Conservation (phyloP, 108 stramenopile genomes). For the Cylindrotheca closterium region DNA sequence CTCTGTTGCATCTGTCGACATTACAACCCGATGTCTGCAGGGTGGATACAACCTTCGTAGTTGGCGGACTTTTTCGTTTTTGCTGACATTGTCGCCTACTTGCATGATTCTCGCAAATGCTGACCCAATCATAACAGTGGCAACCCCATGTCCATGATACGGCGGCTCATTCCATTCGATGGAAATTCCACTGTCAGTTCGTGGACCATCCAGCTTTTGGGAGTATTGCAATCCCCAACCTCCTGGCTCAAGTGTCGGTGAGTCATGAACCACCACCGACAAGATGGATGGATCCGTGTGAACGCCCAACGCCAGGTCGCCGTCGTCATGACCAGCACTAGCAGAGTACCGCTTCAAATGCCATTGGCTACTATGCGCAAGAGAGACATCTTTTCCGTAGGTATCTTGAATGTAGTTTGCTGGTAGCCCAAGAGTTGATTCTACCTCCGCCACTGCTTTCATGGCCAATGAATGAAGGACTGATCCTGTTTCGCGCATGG, state of each 20-base stretch:
- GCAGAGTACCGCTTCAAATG: conserved; percentile 72
- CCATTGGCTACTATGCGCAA: conserved; percentile 68
- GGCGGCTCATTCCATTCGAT: conserved; percentile 53
- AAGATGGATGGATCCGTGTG: conserved; percentile 89
- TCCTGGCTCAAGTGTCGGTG: conserved; percentile 36
- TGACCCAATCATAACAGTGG: conserved; percentile 74
- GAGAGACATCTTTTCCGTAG: conserved; percentile 5
- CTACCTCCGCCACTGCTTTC: background rate
- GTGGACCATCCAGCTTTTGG: conserved; percentile 7
- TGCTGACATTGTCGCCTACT: conserved; percentile 24
- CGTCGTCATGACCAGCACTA: background rate
- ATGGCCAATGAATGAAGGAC: conserved; percentile 10
- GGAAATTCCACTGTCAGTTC: conserved; percentile 3
- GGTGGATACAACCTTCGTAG: conserved; percentile 33
- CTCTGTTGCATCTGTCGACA: background rate
- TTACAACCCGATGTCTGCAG: conserved; percentile 65
- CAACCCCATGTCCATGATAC: conserved; percentile 66
- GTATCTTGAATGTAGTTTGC: conserved; percentile 10
- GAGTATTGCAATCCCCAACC: conserved; percentile 54
- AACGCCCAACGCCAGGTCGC: background rate
- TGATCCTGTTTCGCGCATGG: conserved; percentile 9
- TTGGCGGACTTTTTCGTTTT: conserved; percentile 3
- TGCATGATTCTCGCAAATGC: conserved; percentile 54
- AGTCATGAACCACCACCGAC: conserved; percentile 73
- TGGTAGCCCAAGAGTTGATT: background rate